Base-by-base conservation (phyloP, 139 green algal genomes). In the Chlamydomonas incerta region DNA sequence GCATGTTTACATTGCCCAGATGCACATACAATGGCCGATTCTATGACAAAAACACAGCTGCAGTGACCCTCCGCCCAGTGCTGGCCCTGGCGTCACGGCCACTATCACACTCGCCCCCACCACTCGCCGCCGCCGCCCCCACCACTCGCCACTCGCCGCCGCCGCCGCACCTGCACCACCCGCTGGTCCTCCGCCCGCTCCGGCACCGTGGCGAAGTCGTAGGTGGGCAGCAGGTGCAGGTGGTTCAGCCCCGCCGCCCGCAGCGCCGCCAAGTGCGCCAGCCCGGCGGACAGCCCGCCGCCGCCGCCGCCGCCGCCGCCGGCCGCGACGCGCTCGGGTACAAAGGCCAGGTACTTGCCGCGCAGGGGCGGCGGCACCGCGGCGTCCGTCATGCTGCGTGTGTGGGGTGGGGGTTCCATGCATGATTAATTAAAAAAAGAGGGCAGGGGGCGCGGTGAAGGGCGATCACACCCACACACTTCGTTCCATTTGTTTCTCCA, bases 221-320 rank as follows among this genome's bases (percentile, higher is more conserved):
- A 98, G 3, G 87, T 85, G 29, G 96, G 96, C 85, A 99, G 92
- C 70, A 99, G 95, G 86, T 99, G 96, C 55, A 99, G 71, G 87
- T 98, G 95, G 18, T 93, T 97, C 37, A 99, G 72, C 15, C 96
- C 96, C 89, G 88, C 52, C 34, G 77, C 37, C 26, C 72, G 81
- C 74, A 91, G 85, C 2, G 37, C 35, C 31, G 72, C 74, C 34
- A 91, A 76, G 85, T 93, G 90, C 5, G 69, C 29, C 52, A 93
- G 70, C 1, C 92, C 92, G 57, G 82, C 52, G n/a, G 55, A 62
- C 55, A 24, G 55, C 55, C 2, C 8, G 55, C 21, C 55, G 21
- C 55, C 4, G 18, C 55, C 55, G 60, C 26, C 3, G 3, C 63
- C 82, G 37, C 58, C 46, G 47, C 79, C 33, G 10, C 58, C 55